A percentile compares a stretch with the other conserved stretches of the same genome.
Evolutionary conservation across 257 asterid genomes (phyloP).

Genomic region (Petunia axillaris): DNA sequence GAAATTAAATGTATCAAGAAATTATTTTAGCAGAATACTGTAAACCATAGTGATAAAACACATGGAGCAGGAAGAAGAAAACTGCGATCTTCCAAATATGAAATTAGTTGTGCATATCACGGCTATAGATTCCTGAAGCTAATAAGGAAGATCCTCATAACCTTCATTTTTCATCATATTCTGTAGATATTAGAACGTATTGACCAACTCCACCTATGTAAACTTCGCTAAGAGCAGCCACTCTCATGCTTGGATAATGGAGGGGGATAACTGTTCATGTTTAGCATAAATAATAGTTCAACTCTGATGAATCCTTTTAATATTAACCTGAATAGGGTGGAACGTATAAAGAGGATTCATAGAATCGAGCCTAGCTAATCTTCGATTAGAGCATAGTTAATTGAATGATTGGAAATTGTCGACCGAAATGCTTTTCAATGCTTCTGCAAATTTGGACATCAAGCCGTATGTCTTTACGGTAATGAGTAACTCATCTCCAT

Average conservation of each 20-base stretch:
- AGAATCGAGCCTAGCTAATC: not conserved
- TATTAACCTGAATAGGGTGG: not conserved
- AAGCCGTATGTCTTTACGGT: not conserved
- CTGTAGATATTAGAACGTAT: not conserved
- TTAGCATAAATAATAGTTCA: not conserved
- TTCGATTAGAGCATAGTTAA: not conserved
- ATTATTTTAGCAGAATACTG: not conserved
- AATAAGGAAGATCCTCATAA: not conserved
- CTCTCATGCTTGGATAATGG: not conserved
- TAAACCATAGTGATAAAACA: not conserved
- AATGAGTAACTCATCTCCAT: not conserved
- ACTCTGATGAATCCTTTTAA: not conserved
- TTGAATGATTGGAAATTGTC: not conserved
- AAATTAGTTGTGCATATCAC: not conserved
- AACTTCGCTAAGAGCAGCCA: not conserved
- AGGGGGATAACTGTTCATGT: not conserved
- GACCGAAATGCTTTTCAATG: not conserved
- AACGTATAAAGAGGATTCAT: not conserved
- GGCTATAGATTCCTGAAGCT: not conserved
- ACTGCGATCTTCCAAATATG: not conserved
- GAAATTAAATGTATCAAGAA: conserved; percentile 34
- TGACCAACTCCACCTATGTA: not conserved
- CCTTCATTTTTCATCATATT: not conserved
- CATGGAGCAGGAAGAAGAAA: not conserved
- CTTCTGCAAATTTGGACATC: not conserved